Evolutionary conservation across 1,139 yeast genomes (phyloP), one percentile per base, ranked within the genome.

Genomic region (Geotrichum aggregatum): DNA sequence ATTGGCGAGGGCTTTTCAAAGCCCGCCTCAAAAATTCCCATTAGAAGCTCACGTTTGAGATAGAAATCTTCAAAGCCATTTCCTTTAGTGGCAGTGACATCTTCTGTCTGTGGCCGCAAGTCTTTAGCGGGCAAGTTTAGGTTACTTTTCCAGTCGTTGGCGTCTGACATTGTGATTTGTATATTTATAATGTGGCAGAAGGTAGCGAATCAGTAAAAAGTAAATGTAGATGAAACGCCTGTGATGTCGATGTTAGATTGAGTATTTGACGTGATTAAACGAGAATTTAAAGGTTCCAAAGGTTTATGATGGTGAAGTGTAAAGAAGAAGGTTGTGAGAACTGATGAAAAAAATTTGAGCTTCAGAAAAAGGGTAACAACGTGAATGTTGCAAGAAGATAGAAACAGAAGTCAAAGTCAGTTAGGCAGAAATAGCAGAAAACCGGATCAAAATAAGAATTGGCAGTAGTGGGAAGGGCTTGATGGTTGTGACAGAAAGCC

Each of bases 11-110:
- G 98, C 67, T 87, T 88, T 69, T 92, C 99, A 66, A 92, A 92
- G 44, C 99, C 98, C 1, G 98, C 98, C 71, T 94, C 99, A 67
- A 91, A 92, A 62, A 92, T 92, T 34, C 98, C 98, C 98, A 92
- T 94, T 66, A 94, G 76, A 58, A 92, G 78, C 66, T 92, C 96
- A 71, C 98, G 81, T 68, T 88, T 89, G 64, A 92, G 80, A 63
- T 83, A 84, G 71, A 89, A 88, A 65, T 91, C 96, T 71, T 94
- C 98, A 68, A 94, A 92, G 14, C 88, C 77, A 63, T 83, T 84
- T 52, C 98, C 98, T 66, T 87, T 87, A 43, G 96, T 89, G 62
- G 82, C 87, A 54, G 89, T 79, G 52, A 92, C 97, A 79, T 92
- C 99, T 60, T 89, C 97, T 2, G 98, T 92, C 70, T 91, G 97